Evolutionary conservation across 2,329 filamentous ascomycete species (phyloP).

Genomic region (Apiospora malaysiana): DNA sequence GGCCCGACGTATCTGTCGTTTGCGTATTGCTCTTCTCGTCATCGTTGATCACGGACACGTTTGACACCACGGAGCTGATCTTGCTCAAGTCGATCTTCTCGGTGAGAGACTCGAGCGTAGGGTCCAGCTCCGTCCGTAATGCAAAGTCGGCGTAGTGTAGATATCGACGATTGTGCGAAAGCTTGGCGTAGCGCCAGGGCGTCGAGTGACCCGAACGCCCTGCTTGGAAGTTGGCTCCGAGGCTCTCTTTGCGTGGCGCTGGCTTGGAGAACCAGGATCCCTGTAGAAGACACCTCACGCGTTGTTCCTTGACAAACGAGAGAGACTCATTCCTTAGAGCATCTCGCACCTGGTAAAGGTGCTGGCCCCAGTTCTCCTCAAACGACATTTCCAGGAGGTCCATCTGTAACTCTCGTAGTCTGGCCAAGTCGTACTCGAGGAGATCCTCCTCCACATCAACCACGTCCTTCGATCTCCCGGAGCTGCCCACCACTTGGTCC

Average conservation of each 20-base stretch:
- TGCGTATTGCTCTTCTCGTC: slow-evolving; percentile 48
- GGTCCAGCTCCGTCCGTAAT: slow-evolving; percentile 66
- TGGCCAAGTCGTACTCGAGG: slow-evolving; percentile 78
- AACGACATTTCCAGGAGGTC: slow-evolving; percentile 88
- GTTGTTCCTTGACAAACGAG: slow-evolving; percentile 96
- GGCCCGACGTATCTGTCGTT: slow-evolving; percentile 45
- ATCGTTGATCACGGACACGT: slow-evolving; percentile 70
- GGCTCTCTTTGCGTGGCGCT: slow-evolving; percentile 51
- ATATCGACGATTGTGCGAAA: slow-evolving; percentile 90
- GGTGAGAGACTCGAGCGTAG: slow-evolving; percentile 72
- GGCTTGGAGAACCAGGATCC: slow-evolving; percentile 84
- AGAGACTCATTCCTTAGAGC: slow-evolving; percentile 89
- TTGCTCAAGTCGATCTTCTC: slow-evolving; percentile 87
- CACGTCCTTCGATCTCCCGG: slow-evolving; percentile 81
- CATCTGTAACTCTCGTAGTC: slow-evolving; percentile 89
- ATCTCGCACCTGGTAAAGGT: slow-evolving; percentile 88
- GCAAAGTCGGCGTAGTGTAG: slow-evolving; percentile 90
- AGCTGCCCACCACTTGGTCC: slow-evolving; percentile 86
- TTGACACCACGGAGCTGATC: slow-evolving; percentile 93
- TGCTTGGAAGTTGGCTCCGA: slow-evolving; percentile 44
- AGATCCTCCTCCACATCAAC: slow-evolving; percentile 89
- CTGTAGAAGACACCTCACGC: slow-evolving; percentile 85
- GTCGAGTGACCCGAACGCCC: slow-evolving; percentile 53
- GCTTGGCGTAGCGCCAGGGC: slow-evolving; percentile 81
- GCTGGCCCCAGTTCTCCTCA: slow-evolving; percentile 92